These are phyloP conservation scores for Leishmania turanica DNA, from an alignment of 208 protist genomes.

Conservation along the genomic window DNA sequence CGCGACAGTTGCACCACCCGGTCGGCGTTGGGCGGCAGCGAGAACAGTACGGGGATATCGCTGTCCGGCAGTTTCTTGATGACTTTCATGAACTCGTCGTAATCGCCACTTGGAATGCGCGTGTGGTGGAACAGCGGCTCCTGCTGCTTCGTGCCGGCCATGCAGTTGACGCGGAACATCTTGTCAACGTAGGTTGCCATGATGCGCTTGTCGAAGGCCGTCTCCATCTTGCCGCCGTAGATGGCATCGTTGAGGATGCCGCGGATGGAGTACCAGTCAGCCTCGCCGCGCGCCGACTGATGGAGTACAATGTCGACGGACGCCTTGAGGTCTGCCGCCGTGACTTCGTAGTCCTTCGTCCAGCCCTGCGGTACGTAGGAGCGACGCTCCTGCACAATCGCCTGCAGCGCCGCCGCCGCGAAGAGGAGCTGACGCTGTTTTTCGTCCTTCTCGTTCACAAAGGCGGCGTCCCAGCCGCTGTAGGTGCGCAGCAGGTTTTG, in stretches of 20 bases:
- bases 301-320: slow-evolving; percentile 91
- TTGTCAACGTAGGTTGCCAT: slow-evolving; percentile 91
- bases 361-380: slow-evolving; percentile 98
- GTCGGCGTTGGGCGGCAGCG: slow-evolving; percentile 95
- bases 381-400: slow-evolving; percentile 96
- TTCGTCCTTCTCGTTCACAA: slow-evolving; percentile 58
- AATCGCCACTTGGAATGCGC: slow-evolving; percentile 63
- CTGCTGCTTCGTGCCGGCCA: slow-evolving; percentile 65
- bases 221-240: slow-evolving; percentile 98
- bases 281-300: slow-evolving; percentile 44
- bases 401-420: slow-evolving; percentile 95
- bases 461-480: slow-evolving; percentile 74
- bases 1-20: slow-evolving; percentile 88
- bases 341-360: slow-evolving; percentile 98
- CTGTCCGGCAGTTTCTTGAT: slow-evolving; percentile 90
- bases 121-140: slow-evolving; percentile 63
- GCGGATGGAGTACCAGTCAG: slow-evolving; percentile 93
- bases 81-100: slow-evolving; percentile 72
- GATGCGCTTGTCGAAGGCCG: slow-evolving; percentile 92
- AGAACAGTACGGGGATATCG: slow-evolving; percentile 94
- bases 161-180: slow-evolving; percentile 82
- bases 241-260: slow-evolving; percentile 95
- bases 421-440: slow-evolving; percentile 93
- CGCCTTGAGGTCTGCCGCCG: slow-evolving; percentile 93
- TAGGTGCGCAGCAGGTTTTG: slow-evolving; percentile 96